Evolutionary conservation across 257 asterid species (phyloP), one percentile per base, ranked within the genome.

Genomic region (Pogostemon cablin): DNA sequence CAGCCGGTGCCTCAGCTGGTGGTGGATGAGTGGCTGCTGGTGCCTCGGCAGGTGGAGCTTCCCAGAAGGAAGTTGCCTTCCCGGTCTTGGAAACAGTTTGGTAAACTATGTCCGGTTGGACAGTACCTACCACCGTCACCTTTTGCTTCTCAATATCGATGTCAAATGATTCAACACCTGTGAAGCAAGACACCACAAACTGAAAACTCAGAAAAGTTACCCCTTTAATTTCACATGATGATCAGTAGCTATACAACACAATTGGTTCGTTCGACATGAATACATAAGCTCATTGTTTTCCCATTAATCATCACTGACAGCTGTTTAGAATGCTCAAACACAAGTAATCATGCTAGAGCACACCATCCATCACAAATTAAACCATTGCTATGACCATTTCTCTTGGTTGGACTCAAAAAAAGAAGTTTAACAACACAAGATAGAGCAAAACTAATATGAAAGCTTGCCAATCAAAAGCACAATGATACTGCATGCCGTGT

Each of bases 11-110:
- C 12, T 43, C 74, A 3, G 63, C 62, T 1, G 73, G 58, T 4
- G 83, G 62, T 37, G 82, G 50, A 47, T 61, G 69, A 2, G 67
- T 76, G 1, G 69, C 76, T 5, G 79, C 72, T 43, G 78, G 59
- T 34, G 64, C 75, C 74, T 69, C 72, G 1, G 78, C 79, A 70
- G 75, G 87, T 35, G 77, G 77, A 72, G 72, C 72, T 77, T 87
- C 95, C 98, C 97, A 91, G 85, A 82, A 91, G 47, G 92, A 54
- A 64, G 96, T 89, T 55, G 86, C 86, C 84, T 93, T 91, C 12
- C 98, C 97, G 0, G 98, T 90, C 86, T 93, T 90, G 5, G 91
- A 87, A 79, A 93, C 97, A 15, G 97, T 88, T 75, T 87, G 88
- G 44, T 87, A 76, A 72, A 93, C 96, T 3, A 89, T 88, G 17